Evolutionary conservation across 2,329 filamentous ascomycete genomes (phyloP), one percentile per base, ranked within the genome.

Genomic region (Rutstroemia sp.): DNA sequence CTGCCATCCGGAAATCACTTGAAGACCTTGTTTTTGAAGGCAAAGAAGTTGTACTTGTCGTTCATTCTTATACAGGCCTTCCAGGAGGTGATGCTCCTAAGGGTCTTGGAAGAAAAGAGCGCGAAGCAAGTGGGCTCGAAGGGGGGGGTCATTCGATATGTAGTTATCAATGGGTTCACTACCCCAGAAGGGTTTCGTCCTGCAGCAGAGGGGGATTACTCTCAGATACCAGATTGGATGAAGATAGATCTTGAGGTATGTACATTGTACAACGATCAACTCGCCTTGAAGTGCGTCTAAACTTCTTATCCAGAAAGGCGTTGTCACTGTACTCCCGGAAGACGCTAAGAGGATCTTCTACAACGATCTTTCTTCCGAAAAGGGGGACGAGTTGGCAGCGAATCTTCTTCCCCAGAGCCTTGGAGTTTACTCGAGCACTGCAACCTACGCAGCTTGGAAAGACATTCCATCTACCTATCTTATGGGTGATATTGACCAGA

Each of bases 331-430:
- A 68, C 65, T 4, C 65, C 69, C 19, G 42, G 49, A 14, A 70
- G 70, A 70, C 60, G 65, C 8, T 56, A 69, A n/a, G 68, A 72
- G 46, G 59, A 59, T 74, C 7, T 74, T 75, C 59, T 76, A 75
- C 59, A 70, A 74, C 56, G 73, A 76, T 58, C 38, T 76, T 0
- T 64, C 72, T 0, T 58, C 53, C 1, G 65, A 70, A 3, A 70
- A 74, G 48, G 69, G 64, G 1, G 65, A 70, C 9, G 67, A 69
- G 45, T 71, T 70, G 67, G 65, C 70, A 3, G 63, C 65, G 1
- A 65, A 74, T 38, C 71, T 75, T 8, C 64, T 61, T 5, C 63
- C 61, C 0, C 73, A 75, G 54, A 71, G 69, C 36, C 58, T 73
- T 8, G 69, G 69, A 0, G 70, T 62, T 14, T 58, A 59, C 53